Evolutionary conservation across 805 yeast genomes (phyloP), one percentile per base, ranked within the genome.

Genomic region (Tetrapisispora nanseiensis): DNA sequence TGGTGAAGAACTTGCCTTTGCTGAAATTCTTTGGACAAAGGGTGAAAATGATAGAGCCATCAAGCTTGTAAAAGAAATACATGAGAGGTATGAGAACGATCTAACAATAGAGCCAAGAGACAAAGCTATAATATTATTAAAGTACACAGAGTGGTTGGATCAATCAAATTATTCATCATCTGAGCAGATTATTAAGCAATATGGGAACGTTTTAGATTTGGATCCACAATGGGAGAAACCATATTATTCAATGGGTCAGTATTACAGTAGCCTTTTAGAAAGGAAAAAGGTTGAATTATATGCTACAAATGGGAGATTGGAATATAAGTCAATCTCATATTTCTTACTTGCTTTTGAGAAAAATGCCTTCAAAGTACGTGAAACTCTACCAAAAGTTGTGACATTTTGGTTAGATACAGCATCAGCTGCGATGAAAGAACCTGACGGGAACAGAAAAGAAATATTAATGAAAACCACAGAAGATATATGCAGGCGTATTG

Each of bases 331-430:
- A 3, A 55, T 62, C 8, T 51, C 57, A 1, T 57, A 49, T 39
- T 57, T 62, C 33, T 39, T 61, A 32, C 34, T 45, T 12, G 59
- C 67, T 0, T 58, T 62, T 40, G 56, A 57, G 23, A 54, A 52
- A 41, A 75, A 75, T 1, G 70, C 79, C 3, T 71, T 75, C 29
- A 82, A 78, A 54, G 72, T 85, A 2, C 78, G 78, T 55, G 97
- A 92, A 61, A 82, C 90, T 0, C 65, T 92, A 18, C 97, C 98
- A 0, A 87, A 86, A 53, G 74, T 86, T n/a, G 72, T 89, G 5
- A 86, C 95, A 0, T 72, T 85, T 8, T 92, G 98, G 98, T 66
- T 92, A 20, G 95, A 89, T 51, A 83, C 81, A 58, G 77, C 71
- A 3, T 57, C 63, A 6, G 54, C 53, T 6, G 52, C 57, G 8